Conservation (phyloP, 805 yeast genomes). For the Schwanniomyces polymorphus region DNA sequence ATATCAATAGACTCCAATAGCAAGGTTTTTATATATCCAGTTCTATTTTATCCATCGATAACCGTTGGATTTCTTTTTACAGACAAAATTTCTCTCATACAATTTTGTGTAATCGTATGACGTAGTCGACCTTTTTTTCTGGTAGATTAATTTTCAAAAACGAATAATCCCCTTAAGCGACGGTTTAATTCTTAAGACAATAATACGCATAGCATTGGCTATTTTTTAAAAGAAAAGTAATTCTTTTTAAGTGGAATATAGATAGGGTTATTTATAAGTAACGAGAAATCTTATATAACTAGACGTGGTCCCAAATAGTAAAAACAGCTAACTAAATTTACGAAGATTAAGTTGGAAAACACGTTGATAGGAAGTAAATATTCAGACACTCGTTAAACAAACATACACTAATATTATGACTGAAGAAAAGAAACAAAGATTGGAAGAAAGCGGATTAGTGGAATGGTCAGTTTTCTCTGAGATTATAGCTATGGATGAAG, state of each 20-base stretch:
- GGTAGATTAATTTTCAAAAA: slow-evolving; percentile 2
- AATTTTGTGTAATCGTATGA: slow-evolving; percentile 11
- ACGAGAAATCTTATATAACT: background rate
- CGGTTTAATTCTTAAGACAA: background rate
- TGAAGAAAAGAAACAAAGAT: slow-evolving; percentile 18
- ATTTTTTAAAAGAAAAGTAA: background rate
- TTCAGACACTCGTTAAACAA: slow-evolving; percentile 1
- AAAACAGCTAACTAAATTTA: background rate
- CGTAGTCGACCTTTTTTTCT: slow-evolving; percentile 5
- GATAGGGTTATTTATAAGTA: background rate
- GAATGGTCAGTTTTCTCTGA: slow-evolving; percentile 90
- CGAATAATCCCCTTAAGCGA: slow-evolving; percentile 1
- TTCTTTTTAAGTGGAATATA: background rate
- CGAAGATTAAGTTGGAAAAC: background rate
- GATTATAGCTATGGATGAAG: slow-evolving; percentile 93
- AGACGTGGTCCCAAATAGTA: background rate
- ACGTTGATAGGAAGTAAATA: background rate
- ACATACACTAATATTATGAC: slow-evolving; percentile 6
- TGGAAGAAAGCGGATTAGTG: slow-evolving; percentile 62
- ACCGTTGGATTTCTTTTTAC: background rate
- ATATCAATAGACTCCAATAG: too few relatives aligned
- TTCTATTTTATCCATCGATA: too few relatives aligned
- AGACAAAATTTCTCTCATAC: background rate
- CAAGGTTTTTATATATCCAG: too few relatives aligned
- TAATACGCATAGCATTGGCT: background rate